Evolutionary conservation across 2,329 filamentous ascomycete species (phyloP), one percentile per base, ranked within the genome.

Genomic region (Xylaria sp.): DNA sequence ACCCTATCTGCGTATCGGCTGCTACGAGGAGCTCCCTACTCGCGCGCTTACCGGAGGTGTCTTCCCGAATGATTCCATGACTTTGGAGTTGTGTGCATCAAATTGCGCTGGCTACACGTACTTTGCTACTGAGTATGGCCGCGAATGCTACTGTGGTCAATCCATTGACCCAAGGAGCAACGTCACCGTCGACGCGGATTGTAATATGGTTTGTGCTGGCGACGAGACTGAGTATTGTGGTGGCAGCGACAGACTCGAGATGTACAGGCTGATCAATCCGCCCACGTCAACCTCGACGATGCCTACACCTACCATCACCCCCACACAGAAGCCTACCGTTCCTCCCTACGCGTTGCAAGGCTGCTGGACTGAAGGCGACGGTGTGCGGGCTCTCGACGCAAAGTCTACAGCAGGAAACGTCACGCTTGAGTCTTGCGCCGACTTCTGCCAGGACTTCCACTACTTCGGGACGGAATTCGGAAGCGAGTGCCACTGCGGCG

Each of bases 121-220:
- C 64, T 81, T 79, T 56, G 80, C 72, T 4, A 73, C 77, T 1
- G 78, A 81, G 65, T 81, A 80, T 59, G 76, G 77, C 25, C 74
- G 78, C 15, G 79, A 81, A 71, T 80, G 79, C 73, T 82, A 79
- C 65, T 83, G 81, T 61, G 81, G 79, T 15, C 78, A 81, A 62
- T 73, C 58, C 20, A 71, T 83, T 20, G 73, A 74, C 33, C 66
- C 70, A 9, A 73, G 73, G 29, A 81, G 79, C 69, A 74, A 68
- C 7, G 47, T 72, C 22, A 79, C 78, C 5, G 68, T 76, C 0
- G 67, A 76, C 20, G 59, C 66, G 6, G 79, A 81, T 39, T 81
- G 80, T 72, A 77, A 69, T 69, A 80, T 82, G 78, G 69, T 69
- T 13, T 82, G 80, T 63, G 73, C 72, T 6, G 80, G 80, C 5